These are phyloP conservation scores for Penicillium sp. DNA, from an alignment of 2,329 filamentous ascomycete genomes.

Conservation along the genomic window DNA sequence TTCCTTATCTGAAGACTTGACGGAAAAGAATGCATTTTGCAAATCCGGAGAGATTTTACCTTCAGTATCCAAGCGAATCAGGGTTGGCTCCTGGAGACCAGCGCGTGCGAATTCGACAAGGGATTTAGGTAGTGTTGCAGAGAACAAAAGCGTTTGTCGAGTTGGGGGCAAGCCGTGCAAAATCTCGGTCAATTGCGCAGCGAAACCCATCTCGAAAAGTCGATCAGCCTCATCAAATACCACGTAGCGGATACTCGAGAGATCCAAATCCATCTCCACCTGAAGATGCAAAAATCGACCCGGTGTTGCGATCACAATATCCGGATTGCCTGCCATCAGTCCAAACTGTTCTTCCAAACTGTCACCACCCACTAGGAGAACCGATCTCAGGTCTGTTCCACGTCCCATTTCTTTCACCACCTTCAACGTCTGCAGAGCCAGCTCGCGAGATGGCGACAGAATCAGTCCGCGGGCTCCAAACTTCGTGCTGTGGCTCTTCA, in stretches of 20 bases:
- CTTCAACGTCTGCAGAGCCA: constrained; percentile 92
- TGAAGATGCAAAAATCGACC: constrained; percentile 95
- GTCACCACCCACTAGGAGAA: constrained; percentile 90
- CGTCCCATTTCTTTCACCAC: constrained; percentile 92
- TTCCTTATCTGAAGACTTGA: constrained; percentile 93
- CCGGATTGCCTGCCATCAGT: constrained; percentile 89
- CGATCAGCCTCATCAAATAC: constrained; percentile 98
- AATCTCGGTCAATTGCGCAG: constrained; percentile 89
- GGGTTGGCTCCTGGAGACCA: constrained; percentile 85
- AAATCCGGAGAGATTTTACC: constrained; percentile 95
- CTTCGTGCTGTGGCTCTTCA: constrained; percentile 83
- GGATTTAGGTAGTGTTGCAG: constrained; percentile 89
- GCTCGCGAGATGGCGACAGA: constrained; percentile 86
- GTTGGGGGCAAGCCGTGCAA: constrained; percentile 80
- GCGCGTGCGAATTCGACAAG: constrained; percentile 94
- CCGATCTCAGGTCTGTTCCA: constrained; percentile 88
- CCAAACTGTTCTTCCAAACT: constrained; percentile 93
- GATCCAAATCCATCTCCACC: constrained; percentile 89
- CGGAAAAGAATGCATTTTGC: constrained; percentile 90
- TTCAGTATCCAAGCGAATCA: constrained; percentile 89
- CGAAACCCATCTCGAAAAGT: constrained; percentile 98
- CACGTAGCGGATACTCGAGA: constrained; percentile 89
- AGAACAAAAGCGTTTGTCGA: constrained; percentile 91
- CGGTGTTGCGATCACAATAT: constrained; percentile 95
- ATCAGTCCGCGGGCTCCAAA: constrained; percentile 86